phyloP scores from a whole-genome alignment of 2,329 filamentous ascomycete species.

The Myriosclerotinia curreyana region DNA sequence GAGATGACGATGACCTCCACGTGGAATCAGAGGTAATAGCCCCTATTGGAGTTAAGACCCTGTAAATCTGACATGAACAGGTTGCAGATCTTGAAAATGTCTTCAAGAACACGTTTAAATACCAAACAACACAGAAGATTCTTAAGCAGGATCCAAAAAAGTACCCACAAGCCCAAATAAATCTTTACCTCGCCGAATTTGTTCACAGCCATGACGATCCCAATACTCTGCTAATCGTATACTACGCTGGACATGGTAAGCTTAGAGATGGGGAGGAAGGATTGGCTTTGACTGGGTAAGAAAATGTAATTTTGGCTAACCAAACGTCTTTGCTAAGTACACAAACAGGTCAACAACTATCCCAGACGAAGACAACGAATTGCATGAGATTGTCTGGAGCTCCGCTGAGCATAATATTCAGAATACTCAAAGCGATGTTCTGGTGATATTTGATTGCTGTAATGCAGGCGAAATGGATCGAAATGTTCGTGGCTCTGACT shows the following conservation, averaged over 20 bases:
- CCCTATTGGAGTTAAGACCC: too few relatives aligned
- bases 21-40: constrained; percentile 9
- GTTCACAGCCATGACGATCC: not conserved
- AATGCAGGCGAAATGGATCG: constrained; percentile 24
- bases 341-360: not conserved
- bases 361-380: not conserved
- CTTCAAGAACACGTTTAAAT: constrained; percentile 2
- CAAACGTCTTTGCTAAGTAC: not conserved
- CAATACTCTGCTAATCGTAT: constrained; percentile 5
- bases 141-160: not conserved
- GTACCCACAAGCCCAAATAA: not conserved
- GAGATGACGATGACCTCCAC: constrained; percentile 12
- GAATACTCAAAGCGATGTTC: constrained; percentile 22
- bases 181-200: not conserved
- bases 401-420: constrained; percentile 9
- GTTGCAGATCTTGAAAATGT: constrained; percentile 3
- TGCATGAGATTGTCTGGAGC: constrained; percentile 10
- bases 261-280: not conserved
- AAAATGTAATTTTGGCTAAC: not conserved
- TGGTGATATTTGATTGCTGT: constrained; percentile 32
- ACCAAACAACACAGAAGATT: constrained; percentile 5
- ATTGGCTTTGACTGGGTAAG: constrained; percentile 4
- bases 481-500: not conserved
- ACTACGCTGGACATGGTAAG: constrained; percentile 17
- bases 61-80: not conserved